Evolutionary conservation across 305 asterid genomes (phyloP).

Genomic region (Ruellia speciosa): DNA sequence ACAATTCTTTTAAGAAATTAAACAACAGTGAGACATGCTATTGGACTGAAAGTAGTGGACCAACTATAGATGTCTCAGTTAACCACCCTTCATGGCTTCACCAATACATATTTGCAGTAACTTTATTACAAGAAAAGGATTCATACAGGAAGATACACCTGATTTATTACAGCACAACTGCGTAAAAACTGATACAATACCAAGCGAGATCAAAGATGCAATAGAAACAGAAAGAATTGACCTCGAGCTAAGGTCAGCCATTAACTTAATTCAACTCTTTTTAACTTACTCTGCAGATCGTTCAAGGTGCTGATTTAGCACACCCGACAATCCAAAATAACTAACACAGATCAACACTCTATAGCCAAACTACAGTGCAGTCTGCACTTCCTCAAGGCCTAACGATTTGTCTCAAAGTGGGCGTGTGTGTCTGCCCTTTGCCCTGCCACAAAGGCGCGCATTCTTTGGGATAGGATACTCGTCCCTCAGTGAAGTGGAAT

Average conservation of each 20-base stretch:
- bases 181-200: neutral
- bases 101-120: neutral
- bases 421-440: slow-evolving; percentile 66
- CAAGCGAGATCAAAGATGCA: neutral
- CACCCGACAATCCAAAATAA: neutral
- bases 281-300: neutral
- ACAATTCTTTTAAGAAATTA: too few species aligned
- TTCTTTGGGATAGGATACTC: slow-evolving; percentile 86
- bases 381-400: neutral
- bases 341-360: neutral
- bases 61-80: too few species aligned
- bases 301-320: neutral
- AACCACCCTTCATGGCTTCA: too few species aligned
- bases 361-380: neutral
- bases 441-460: slow-evolving; percentile 85
- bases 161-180: neutral
- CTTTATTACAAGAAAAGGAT: neutral
- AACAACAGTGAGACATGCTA: too few species aligned
- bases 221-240: slow-evolving; percentile 44
- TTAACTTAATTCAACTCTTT: neutral
- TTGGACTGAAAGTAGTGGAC: too few species aligned
- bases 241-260: slow-evolving; percentile 52
- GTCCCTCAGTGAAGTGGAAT: slow-evolving; percentile 75
- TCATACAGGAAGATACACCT: neutral
- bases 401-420: slow-evolving; percentile 29